Percentiles rank a stretch among this genome's conserved stretches.
phyloP scores from a whole-genome alignment of 1,284 basidiomycete species.

The Golubevia pallescens region DNA sequence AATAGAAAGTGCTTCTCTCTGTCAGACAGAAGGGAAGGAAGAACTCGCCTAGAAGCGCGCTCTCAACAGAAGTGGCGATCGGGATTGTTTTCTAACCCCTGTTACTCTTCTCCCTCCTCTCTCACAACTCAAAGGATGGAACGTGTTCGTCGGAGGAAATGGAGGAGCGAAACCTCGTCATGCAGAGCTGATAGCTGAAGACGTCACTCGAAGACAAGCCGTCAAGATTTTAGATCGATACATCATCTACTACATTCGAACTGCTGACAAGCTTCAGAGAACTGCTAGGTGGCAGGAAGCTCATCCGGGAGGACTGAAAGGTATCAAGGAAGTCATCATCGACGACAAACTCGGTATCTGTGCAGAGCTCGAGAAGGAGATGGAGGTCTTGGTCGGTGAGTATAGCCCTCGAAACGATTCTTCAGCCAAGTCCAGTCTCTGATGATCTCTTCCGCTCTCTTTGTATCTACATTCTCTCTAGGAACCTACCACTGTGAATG shows the following conservation, averaged over 20 bases:
- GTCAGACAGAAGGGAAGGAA: too few species aligned
- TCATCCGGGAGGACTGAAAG: slow-evolving; percentile 75
- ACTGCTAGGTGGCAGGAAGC: slow-evolving; percentile 79
- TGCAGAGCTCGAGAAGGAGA: slow-evolving; percentile 74
- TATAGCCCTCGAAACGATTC: neutral
- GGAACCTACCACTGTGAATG: slow-evolving; percentile 76
- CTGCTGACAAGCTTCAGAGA: slow-evolving; percentile 70
- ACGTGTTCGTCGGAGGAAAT: slow-evolving; percentile 77
- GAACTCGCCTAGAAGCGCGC: too few species aligned
- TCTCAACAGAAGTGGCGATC: neutral
- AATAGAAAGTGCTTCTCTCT: slow-evolving; percentile 67
- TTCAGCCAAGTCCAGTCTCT: neutral
- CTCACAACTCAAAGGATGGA: slow-evolving; percentile 13
- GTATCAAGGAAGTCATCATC: slow-evolving; percentile 72
- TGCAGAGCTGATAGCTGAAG: slow-evolving; percentile 67
- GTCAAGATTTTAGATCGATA: slow-evolving; percentile 74
- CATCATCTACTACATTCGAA: slow-evolving; percentile 72
- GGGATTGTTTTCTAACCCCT: neutral
- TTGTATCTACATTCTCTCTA: neutral
- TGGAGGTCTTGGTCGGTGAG: slow-evolving; percentile 71
- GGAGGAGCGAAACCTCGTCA: slow-evolving; percentile 75
- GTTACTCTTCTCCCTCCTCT: slow-evolving; percentile 4
- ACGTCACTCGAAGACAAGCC: slow-evolving; percentile 61
- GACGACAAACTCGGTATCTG: slow-evolving; percentile 81
- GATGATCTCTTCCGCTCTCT: neutral